Evolutionary conservation across 176 grass and related monocot species (phyloP).

Genomic region (Neostapfia colusana): DNA sequence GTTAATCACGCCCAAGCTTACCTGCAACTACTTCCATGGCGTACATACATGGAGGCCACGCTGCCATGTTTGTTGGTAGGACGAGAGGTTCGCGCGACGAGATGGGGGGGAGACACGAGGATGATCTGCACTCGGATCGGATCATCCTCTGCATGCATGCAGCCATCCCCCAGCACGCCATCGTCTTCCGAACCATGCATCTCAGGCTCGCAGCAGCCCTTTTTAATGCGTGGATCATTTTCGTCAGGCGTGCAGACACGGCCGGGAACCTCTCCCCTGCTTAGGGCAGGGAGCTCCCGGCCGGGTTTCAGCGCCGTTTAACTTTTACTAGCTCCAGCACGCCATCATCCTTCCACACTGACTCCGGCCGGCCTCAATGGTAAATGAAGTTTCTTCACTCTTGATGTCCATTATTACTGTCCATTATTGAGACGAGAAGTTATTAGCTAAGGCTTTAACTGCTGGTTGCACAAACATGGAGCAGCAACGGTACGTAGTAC

Average conservation of each 20-base stretch:
- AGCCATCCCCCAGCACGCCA: too few species aligned
- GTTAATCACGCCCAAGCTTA: neutral
- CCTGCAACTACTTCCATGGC: conserved; percentile 12
- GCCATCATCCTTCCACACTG: too few species aligned
- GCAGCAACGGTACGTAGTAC: neutral
- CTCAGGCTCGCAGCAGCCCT: neutral
- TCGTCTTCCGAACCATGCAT: neutral
- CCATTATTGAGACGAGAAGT: conserved; percentile 5
- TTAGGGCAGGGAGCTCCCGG: too few species aligned
- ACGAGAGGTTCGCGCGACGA: neutral
- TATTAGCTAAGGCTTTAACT: conserved; percentile 38
- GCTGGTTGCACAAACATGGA: neutral
- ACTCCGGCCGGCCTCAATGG: too few species aligned
- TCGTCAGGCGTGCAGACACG: conserved; percentile 26
- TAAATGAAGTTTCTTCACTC: too few species aligned
- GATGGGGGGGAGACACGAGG: neutral
- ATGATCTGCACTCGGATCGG: neutral
- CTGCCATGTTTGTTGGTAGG: conserved; percentile 30
- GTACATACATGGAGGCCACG: conserved; percentile 35
- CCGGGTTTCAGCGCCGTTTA: too few species aligned
- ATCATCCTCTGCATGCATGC: neutral
- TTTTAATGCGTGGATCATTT: conserved; percentile 13
- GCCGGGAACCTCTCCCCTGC: too few species aligned
- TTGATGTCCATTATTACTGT: too few species aligned
- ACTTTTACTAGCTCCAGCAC: too few species aligned